Conservation (phyloP, 768 basidiomycete genomes). For the Suillus cothurnatus region DNA sequence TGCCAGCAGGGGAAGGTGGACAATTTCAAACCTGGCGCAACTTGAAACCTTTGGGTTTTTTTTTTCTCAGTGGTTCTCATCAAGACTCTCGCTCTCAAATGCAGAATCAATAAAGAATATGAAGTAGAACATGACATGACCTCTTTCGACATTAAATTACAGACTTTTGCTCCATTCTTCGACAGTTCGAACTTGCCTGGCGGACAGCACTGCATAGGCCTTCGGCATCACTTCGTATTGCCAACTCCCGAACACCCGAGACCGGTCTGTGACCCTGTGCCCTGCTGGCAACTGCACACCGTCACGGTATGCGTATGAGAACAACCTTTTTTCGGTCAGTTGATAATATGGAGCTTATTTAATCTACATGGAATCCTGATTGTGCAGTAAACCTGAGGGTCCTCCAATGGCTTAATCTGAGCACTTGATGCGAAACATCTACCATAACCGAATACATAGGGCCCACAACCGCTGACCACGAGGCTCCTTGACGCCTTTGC, state of each 20-base stretch:
- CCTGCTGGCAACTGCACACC: neutral
- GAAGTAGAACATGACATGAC: neutral
- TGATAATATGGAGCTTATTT: neutral
- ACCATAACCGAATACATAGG: neutral
- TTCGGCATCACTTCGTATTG: neutral
- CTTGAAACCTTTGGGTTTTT: neutral
- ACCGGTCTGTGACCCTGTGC: neutral
- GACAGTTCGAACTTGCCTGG: neutral
- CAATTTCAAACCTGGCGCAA: neutral
- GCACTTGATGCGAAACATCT: neutral
- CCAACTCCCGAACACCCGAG: neutral
- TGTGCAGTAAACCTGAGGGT: neutral
- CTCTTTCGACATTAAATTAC: neutral
- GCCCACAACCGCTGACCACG: neutral
- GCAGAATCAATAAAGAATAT: neutral
- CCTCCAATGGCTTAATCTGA: neutral
- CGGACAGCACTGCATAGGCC: neutral
- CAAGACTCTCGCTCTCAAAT: neutral
- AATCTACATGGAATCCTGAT: too few species aligned
- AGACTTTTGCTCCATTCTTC: neutral
- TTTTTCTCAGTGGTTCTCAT: too few species aligned
- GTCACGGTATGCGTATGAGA: neutral
- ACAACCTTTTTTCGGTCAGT: neutral
- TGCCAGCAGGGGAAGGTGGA: neutral
- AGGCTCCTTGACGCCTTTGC: neutral